Conservation (phyloP, 805 yeast genomes). For the Teunomyces funiuensis region DNA sequence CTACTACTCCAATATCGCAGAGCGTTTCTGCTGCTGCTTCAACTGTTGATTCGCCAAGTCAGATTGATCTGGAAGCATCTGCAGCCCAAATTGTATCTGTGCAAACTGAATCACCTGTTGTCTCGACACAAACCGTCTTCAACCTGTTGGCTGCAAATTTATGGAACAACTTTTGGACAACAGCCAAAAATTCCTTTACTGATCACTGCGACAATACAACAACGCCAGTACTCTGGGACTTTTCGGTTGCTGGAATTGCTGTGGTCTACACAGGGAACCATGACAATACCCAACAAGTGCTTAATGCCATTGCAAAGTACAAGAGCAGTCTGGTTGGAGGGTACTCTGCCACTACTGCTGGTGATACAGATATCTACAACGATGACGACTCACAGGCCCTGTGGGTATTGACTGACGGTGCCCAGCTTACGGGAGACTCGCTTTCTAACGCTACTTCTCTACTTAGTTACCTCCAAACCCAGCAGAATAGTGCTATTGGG, state of each 20-base stretch:
- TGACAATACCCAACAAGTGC: conserved; percentile 11
- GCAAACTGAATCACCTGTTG: conserved; percentile 14
- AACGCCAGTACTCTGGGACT: conserved; percentile 23
- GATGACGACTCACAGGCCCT: conserved; percentile 31
- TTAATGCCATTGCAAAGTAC: conserved; percentile 17
- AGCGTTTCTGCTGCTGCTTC: conserved; percentile 1
- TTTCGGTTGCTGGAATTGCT: conserved; percentile 26
- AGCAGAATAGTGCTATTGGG: conserved; percentile 19
- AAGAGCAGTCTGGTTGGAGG: conserved; percentile 20
- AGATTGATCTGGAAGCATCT: not conserved
- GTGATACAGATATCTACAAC: conserved; percentile 24
- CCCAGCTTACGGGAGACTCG: conserved; percentile 7
- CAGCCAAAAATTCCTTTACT: conserved; percentile 12
- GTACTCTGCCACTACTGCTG: conserved; percentile 23
- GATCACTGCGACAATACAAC: conserved; percentile 13
- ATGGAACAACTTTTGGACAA: conserved; percentile 15
- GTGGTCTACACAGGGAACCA: conserved; percentile 15
- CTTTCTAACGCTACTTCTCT: conserved; percentile 17
- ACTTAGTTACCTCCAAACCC: conserved; percentile 16
- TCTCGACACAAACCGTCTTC: conserved; percentile 13
- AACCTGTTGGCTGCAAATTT: conserved; percentile 9
- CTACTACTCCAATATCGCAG: not conserved
- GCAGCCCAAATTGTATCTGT: not conserved
- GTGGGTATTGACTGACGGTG: conserved; percentile 28
- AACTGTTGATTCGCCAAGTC: not conserved